Evolutionary conservation across 2,329 filamentous ascomycete species (phyloP).

Genomic region (Ophiocordyceps camponoti-floridani): DNA sequence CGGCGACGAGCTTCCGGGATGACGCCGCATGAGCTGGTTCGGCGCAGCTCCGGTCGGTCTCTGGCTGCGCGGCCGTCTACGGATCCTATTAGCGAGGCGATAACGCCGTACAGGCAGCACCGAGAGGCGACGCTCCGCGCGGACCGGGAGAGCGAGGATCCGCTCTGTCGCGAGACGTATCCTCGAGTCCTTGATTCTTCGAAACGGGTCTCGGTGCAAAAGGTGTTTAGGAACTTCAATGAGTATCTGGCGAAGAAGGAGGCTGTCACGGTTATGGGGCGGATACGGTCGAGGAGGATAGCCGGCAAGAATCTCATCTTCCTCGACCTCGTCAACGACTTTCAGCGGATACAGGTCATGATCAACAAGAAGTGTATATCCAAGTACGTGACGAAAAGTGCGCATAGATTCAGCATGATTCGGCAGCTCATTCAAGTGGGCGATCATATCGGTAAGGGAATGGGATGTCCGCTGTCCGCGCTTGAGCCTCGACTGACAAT

Average conservation of each 20-base stretch:
- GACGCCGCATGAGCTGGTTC: not conserved
- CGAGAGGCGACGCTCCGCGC: slow-evolving; percentile 14
- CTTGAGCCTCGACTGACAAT: slow-evolving; percentile 5
- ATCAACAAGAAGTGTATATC: slow-evolving; percentile 40
- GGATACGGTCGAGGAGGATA: slow-evolving; percentile 52
- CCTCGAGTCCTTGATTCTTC: slow-evolving; percentile 14
- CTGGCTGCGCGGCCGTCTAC: slow-evolving; percentile 2
- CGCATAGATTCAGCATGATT: slow-evolving; percentile 36
- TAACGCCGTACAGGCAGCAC: slow-evolving; percentile 19
- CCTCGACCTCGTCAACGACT: slow-evolving; percentile 60
- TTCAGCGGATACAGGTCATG: slow-evolving; percentile 57
- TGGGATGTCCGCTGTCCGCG: slow-evolving; percentile 3
- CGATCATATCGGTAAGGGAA: slow-evolving; percentile 59
- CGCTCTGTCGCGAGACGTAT: slow-evolving; percentile 17
- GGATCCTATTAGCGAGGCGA: slow-evolving; percentile 2
- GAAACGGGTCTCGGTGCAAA: slow-evolving; percentile 13
- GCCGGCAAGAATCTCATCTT: slow-evolving; percentile 70
- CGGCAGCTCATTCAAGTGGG: slow-evolving; percentile 55
- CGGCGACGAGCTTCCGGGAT: not conserved
- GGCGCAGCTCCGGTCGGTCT: not conserved
- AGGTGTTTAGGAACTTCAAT: slow-evolving; percentile 15
- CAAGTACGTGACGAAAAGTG: not conserved
- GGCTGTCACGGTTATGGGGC: slow-evolving; percentile 32
- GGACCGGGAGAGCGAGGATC: slow-evolving; percentile 15
- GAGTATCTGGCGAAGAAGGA: slow-evolving; percentile 9